A percentile compares a stretch with the other conserved stretches of the same genome.
These are phyloP conservation scores for Scopulariopsis brevicaulis DNA, from an alignment of 2,329 filamentous ascomycete genomes.

Conservation along the genomic window DNA sequence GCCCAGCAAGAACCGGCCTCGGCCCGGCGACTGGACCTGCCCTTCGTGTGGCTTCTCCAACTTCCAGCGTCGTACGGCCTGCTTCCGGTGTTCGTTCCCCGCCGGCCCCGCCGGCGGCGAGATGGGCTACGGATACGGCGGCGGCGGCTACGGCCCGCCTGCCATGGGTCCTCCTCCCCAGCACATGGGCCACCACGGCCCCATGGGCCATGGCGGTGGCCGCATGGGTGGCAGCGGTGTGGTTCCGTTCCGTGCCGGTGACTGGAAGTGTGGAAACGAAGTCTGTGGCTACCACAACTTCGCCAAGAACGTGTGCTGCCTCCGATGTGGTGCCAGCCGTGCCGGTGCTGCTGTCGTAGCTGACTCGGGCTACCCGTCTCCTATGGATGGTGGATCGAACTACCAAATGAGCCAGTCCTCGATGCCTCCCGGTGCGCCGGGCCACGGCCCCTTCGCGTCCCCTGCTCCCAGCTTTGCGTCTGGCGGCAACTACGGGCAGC, in stretches of 20 bases:
- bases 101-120: conserved; percentile 70
- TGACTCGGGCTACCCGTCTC: conserved; percentile 81
- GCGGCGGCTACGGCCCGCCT: conserved; percentile 56
- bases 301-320: conserved; percentile 96
- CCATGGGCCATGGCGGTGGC: conserved; percentile 39
- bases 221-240: conserved; percentile 73
- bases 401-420: conserved; percentile 65
- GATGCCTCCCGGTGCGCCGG: conserved; percentile 65
- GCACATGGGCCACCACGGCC: conserved; percentile 51
- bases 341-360: conserved; percentile 90
- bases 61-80: conserved; percentile 96
- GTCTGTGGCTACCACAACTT: conserved; percentile 99
- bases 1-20: conserved; percentile 94
- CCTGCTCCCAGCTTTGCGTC: conserved; percentile 54
- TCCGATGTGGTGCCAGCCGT: conserved; percentile 90
- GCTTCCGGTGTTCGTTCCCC: conserved; percentile 99
- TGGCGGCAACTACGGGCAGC: conserved; percentile 57
- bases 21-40: conserved; percentile 97
- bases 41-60: conserved; percentile 98
- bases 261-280: conserved; percentile 98
- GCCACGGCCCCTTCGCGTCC: conserved; percentile 62
- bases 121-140: conserved; percentile 49
- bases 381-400: conserved; percentile 75
- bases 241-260: conserved; percentile 94
- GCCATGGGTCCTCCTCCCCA: conserved; percentile 71